A percentile compares a stretch with the other conserved stretches of the same genome.
These are phyloP conservation scores for Fragaria iinumae DNA, from an alignment of 306 rosid genomes.

Conservation along the genomic window DNA sequence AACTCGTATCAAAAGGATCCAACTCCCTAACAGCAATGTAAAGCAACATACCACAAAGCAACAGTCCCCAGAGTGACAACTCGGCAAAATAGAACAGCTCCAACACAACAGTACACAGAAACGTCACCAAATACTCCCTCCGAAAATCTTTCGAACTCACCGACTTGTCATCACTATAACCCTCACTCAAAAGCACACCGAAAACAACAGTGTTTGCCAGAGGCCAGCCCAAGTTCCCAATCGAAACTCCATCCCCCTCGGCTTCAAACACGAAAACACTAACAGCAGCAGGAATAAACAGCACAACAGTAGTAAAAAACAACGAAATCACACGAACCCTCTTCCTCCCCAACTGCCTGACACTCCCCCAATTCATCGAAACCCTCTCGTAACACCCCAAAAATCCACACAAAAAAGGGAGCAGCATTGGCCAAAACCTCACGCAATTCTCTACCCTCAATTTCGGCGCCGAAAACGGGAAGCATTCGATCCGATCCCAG, in stretches of 20 bases:
- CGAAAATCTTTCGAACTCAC: slow-evolving; percentile 55
- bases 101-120: slow-evolving; percentile 58
- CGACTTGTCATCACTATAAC: slow-evolving; percentile 44
- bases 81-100: slow-evolving; percentile 81
- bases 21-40: slow-evolving; percentile 77
- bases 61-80: slow-evolving; percentile 84
- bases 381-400: slow-evolving; percentile 58
- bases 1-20: slow-evolving; percentile 44
- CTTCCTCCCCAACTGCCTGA: slow-evolving; percentile 61
- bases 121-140: slow-evolving; percentile 71
- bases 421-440: slow-evolving; percentile 78
- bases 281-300: slow-evolving; percentile 71
- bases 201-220: slow-evolving; percentile 77
- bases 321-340: slow-evolving; percentile 59
- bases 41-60: slow-evolving; percentile 69
- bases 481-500: slow-evolving; percentile 80
- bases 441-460: slow-evolving; percentile 46
- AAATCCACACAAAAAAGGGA: slow-evolving; percentile 78
- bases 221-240: slow-evolving; percentile 68
- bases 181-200: slow-evolving; percentile 76
- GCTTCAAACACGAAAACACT: slow-evolving; percentile 52
- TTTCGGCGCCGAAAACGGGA: slow-evolving; percentile 56
- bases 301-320: slow-evolving; percentile 70
- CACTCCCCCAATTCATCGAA: slow-evolving; percentile 54
- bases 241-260: slow-evolving; percentile 39